Base-by-base conservation (phyloP, 2,329 filamentous ascomycete species). In the Neophaeococcomyces mojaviensis region DNA sequence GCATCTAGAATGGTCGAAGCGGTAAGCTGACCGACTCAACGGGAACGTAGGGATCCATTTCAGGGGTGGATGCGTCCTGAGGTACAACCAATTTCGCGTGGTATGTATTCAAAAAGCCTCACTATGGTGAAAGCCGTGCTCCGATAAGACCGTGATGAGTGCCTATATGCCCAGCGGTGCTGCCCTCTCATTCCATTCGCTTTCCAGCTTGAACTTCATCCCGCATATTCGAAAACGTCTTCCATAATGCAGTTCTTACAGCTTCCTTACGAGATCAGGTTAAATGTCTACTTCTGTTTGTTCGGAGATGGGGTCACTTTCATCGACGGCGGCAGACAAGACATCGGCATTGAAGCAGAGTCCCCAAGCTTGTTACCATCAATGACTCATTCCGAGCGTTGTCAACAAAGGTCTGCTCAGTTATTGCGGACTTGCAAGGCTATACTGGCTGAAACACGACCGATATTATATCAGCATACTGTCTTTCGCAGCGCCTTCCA, bases 201-300 rank as follows among this genome's bases (percentile, higher is more conserved):
- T 8, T 19, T 37, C n/a, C 16, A 37, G 35, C 35, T 18, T 20
- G 9, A 6, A 12, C n/a, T 38, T 10, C 3, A 16, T 38, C 16
- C 20, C 20, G 12, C 38, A n/a, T 15, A 22, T n/a, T 15, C 10
- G 12, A 15, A 22, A 26, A 15, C 19, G 8, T 36, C 41, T 16
- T 15, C 8, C 36, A 47, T 12, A 15, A 39, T 42, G 39, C 8
- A 19, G 47, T 74, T 77, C 59, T 68, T 76, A 55, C 65, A 69
- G 43, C 65, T 77, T 2, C 74, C 74, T 1, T 65, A 64, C 7
- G 74, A 77, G 50, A 66, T 77, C 32, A 71, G 74, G 9, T 55
- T 72, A 6, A 65, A 65, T 37, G 65, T 77, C 46, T 74, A 75
- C 56, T 60, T 66, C 47, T 60, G 66, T 36, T 58, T 71, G 31